Conservation (phyloP, 805 yeast species). For the Yamadazyma endophytica region DNA sequence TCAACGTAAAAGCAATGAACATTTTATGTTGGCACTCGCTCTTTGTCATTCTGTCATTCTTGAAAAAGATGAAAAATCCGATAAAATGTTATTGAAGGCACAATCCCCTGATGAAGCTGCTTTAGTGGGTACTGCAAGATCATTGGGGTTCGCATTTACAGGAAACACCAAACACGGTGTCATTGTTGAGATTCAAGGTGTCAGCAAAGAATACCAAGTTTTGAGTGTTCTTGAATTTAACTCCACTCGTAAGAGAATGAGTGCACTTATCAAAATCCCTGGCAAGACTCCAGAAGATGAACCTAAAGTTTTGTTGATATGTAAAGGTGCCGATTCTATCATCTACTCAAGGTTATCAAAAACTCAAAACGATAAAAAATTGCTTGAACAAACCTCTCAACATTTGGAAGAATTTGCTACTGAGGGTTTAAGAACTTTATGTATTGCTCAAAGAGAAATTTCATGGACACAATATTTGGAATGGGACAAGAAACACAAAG, state of each 20-base stretch:
- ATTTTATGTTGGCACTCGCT: slow-evolving; percentile 63
- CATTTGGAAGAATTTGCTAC: slow-evolving; percentile 77
- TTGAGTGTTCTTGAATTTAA: slow-evolving; percentile 73
- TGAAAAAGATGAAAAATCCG: slow-evolving; percentile 59
- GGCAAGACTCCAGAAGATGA: slow-evolving; percentile 40
- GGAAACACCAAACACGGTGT: slow-evolving; percentile 67
- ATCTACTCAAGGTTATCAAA: slow-evolving; percentile 61
- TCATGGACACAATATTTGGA: slow-evolving; percentile 55
- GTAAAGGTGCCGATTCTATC: slow-evolving; percentile 84
- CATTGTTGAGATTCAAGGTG: slow-evolving; percentile 66
- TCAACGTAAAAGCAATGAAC: slow-evolving; percentile 49
- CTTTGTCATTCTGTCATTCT: slow-evolving; percentile 79
- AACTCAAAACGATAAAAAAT: slow-evolving; percentile 39
- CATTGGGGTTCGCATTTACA: slow-evolving; percentile 65
- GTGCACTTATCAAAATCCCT: slow-evolving; percentile 72
- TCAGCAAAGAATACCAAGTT: slow-evolving; percentile 64
- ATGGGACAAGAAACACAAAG: slow-evolving; percentile 62
- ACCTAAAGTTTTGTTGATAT: slow-evolving; percentile 58
- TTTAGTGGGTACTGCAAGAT: slow-evolving; percentile 75
- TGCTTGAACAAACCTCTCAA: slow-evolving; percentile 61
- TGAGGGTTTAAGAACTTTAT: slow-evolving; percentile 78
- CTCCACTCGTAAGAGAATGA: slow-evolving; percentile 85
- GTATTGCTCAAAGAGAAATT: slow-evolving; percentile 70
- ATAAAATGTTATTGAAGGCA: slow-evolving; percentile 57
- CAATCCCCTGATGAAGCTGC: slow-evolving; percentile 90